Evolutionary conservation across 1,284 basidiomycete species (phyloP), one percentile per base, ranked within the genome.

Genomic region (Ceratobasidium papillatum): DNA sequence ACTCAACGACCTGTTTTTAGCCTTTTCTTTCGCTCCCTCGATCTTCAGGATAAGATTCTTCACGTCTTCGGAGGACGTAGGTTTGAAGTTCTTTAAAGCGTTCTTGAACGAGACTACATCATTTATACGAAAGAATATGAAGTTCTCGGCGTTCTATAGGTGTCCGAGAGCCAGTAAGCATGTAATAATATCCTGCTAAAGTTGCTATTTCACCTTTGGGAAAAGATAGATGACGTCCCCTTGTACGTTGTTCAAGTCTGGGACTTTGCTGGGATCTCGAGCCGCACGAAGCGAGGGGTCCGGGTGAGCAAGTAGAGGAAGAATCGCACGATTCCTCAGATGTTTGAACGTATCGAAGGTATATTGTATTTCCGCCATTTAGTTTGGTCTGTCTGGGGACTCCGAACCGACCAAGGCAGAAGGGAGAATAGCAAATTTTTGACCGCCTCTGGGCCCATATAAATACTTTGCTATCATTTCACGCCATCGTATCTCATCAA

Each of bases 151-250:
- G 12, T 2, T 17, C 65, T 68, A 54, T 7, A 27, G 3, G 32
- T 3, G 8, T 1, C 45, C 14, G 30, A 30, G 27, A 11, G 36
- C 17, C 17, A 59, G 32, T 59, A 22, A 30, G 11, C 11, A 32
- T 25, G 19, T 27, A 45, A n/a, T 11, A 4, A 36, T 12, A 2
- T 45, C 41, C 17, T 56, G 14, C 4, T 47, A 14, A 61, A 61
- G 34, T 34, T 30, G 5, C 32, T 17, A 19, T 22, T 27, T 59
- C 52, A 61, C 69, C 69, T 73, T 73, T 8, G 69, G 58, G 58
- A 58, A 73, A 11, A 43, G 22, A 25, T 25, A 61, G 30, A 47
- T n/a, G 22, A 61, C 45, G 32, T 73, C 69, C 19, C 69, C 69
- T 62, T 73, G 69, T 3, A 73, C 43, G 36, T 73, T 49, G 27